Conservation (phyloP, 345 rosid genomes). For the Eutrema heterophyllum region DNA sequence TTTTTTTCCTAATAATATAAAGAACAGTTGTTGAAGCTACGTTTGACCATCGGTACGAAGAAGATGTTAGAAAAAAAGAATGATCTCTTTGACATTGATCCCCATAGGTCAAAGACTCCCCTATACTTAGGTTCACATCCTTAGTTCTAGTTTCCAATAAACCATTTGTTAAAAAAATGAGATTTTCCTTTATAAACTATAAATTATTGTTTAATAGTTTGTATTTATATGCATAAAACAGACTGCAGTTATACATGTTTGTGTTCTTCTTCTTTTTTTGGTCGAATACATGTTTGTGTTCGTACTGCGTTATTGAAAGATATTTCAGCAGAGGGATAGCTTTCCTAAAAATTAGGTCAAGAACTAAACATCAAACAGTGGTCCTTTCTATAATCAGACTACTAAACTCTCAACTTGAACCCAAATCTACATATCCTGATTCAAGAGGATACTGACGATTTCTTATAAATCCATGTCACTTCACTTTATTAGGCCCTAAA, state of each 20-base stretch:
- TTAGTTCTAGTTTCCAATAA: neutral
- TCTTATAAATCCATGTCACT: neutral
- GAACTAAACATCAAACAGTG: neutral
- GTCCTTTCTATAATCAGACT: neutral
- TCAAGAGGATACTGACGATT: neutral
- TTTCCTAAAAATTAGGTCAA: neutral
- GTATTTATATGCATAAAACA: neutral
- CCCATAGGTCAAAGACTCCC: conserved; percentile 24
- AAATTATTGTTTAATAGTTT: neutral
- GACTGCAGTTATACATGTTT: neutral
- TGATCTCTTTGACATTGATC: conserved; percentile 7
- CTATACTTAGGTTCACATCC: conserved; percentile 26
- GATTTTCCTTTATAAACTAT: neutral
- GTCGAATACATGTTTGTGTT: neutral
- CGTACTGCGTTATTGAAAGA: neutral
- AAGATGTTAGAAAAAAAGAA: neutral
- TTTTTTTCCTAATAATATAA: neutral
- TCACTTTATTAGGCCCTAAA: neutral
- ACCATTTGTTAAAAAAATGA: neutral
- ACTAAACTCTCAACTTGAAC: neutral
- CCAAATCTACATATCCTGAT: neutral
- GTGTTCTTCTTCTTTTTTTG: no score
- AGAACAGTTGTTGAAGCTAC: conserved; percentile 21
- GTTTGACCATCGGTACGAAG: conserved; percentile 22
- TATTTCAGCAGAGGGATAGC: neutral